A percentile compares a stretch with the other conserved stretches of the same genome.
These are phyloP conservation scores for Corynascus novoguineensis DNA, from an alignment of 495 filamentous ascomycete species.

Conservation along the genomic window DNA sequence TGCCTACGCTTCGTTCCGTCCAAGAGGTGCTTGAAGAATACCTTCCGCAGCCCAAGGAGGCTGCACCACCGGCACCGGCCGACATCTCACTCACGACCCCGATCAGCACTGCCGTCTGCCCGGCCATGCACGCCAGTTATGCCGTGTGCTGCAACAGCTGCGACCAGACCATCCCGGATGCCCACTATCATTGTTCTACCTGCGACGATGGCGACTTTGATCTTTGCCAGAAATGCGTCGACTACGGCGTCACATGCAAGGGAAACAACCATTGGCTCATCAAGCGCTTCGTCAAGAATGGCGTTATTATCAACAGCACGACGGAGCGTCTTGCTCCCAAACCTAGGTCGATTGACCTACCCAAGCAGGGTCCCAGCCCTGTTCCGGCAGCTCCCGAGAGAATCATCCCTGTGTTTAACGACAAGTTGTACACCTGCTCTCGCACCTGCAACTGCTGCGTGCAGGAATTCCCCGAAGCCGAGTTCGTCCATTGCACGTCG, in stretches of 20 bases:
- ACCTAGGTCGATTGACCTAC: constrained; percentile 26
- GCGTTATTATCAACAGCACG: constrained; percentile 73
- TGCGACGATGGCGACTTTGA: constrained; percentile 95
- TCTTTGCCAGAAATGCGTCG: constrained; percentile 76
- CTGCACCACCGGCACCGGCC: background rate
- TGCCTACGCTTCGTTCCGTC: background rate
- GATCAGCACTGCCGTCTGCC: background rate
- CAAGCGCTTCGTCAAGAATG: constrained; percentile 75
- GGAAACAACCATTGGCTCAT: constrained; percentile 85
- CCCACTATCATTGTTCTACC: constrained; percentile 89
- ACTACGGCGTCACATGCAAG: constrained; percentile 67
- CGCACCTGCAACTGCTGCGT: constrained; percentile 94
- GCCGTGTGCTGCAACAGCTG: constrained; percentile 94
- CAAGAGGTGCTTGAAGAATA: background rate
- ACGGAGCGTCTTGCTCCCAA: constrained; percentile 74
- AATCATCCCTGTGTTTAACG: constrained; percentile 23
- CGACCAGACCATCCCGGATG: constrained; percentile 64
- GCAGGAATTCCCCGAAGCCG: constrained; percentile 63
- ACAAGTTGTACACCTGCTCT: constrained; percentile 34
- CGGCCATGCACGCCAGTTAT: constrained; percentile 29
- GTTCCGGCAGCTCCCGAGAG: constrained; percentile 21
- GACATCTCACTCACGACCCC: background rate
- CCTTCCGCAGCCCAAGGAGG: background rate
- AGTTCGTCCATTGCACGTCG: constrained; percentile 76
- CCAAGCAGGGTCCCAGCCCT: constrained; percentile 14